Base-by-base conservation (phyloP, 768 basidiomycete species). In the Strobilomyces confusus region DNA sequence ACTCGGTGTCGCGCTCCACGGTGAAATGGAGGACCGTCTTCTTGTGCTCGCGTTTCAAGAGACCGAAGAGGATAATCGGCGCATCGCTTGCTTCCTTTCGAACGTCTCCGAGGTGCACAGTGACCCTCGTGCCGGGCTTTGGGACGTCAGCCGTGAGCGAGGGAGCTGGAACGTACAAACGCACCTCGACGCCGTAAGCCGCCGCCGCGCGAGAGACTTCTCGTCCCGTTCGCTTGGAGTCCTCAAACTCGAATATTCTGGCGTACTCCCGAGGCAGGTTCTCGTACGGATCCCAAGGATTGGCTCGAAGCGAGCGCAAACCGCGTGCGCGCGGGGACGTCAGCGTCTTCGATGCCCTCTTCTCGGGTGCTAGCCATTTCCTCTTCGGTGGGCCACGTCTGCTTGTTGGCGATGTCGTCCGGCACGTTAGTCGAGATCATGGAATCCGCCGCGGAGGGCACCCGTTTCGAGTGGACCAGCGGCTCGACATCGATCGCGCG, bases 381-480 rank as follows among this genome's bases (percentile, higher is more conserved):
- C 64, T 98, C 95, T 67, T 98, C 93, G 0, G 93, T 95, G 1
- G 95, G 95, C 95, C 95, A 98, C 0, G 95, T 99, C 69, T 99
- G 95, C 63, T 99, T 95, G 66, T 95, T 97, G 33, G 79, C 83
- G 70, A 97, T 79, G 52, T 91, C 86, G 62, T 98, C 94, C 5
- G 88, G 90, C 22, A 89, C 84, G 67, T 95, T 94, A 46, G 80
- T 86, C 1, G 92, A 93, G 12, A 90, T 80, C 44, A 98, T 73
- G 7, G 93, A 93, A 68, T 98, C 95, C 1, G 87, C 89, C 1
- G 81, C 76, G 0, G 81, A 77, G 1, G 75, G 63, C 47, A 80
- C 73, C 0, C 86, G 84, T 62, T 87, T 83, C 0, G 85, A 86
- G 15, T 95, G 68, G 3, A 69, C 37, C 23, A 71, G 67, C 1